Evolutionary conservation across 1,284 basidiomycete species (phyloP), one percentile per base, ranked within the genome.

Genomic region (Taiwanofungus camphoratus): DNA sequence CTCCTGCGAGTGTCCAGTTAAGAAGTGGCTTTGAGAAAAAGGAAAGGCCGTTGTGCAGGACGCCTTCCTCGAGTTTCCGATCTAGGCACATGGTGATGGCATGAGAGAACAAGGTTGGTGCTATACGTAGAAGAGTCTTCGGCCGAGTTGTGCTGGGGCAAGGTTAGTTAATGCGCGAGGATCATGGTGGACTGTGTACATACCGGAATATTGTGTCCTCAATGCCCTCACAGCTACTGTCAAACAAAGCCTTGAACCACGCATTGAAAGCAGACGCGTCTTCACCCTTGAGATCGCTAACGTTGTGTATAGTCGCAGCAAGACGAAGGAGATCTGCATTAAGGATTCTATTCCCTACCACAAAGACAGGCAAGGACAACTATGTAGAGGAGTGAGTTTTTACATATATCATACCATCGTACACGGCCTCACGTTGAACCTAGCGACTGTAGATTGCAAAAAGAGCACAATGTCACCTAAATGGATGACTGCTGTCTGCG

Each of bases 181-280:
- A 22, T 29, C 19, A 22, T 15, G 8, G 31, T 19, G 12, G 30
- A 26, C 8, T 5, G 13, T 15, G 9, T 16, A 50, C 57, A 51
- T 59, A 84, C 84, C 87, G 70, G 15, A 90, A 67, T 43, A 89
- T 83, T 7, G 74, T 77, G 55, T 90, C 87, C 49, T 87, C 87
- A 21, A 90, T 89, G 2, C 87, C 87, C 59, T 89, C 87, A 49
- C 79, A 87, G 42, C 68, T 76, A 38, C 67, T 77, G 55, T 87
- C 83, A 58, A 90, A 90, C 15, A 89, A 65, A 0, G 83, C 79
- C 54, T 86, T 87, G 48, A 73, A 76, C 87, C 87, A 90, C 3
- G 69, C 66, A 22, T 63, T 58, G 50, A 82, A 77, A 5, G 77
- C 72, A 11, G 49, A 52, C 9, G 61, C 52, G 35, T 85, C 79